phyloP scores from a whole-genome alignment of 148 eudicot species.

The Fagopyrum homotropicum region DNA sequence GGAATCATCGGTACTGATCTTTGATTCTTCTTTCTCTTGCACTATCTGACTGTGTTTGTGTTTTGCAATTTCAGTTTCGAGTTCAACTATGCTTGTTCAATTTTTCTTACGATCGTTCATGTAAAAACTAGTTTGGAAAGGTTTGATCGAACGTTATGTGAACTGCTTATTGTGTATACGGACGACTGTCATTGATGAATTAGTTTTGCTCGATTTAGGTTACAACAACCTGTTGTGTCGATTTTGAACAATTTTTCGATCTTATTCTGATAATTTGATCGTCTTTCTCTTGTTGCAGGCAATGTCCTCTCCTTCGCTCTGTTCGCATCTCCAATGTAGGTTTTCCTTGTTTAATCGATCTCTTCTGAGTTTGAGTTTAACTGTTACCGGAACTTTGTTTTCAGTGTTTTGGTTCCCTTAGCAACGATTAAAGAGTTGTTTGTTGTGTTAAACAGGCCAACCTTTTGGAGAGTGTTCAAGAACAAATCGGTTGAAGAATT shows the following conservation, averaged over 20 bases:
- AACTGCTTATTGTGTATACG: not conserved
- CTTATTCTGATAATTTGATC: not conserved
- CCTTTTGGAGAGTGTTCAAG: slow-evolving; percentile 33
- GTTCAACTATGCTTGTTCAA: not conserved
- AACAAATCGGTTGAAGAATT: slow-evolving; percentile 51
- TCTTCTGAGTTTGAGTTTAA: not conserved
- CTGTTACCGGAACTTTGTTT: not conserved
- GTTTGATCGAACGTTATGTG: not conserved
- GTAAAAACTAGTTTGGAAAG: not conserved
- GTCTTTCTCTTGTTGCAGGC: slow-evolving; percentile 31
- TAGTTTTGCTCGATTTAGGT: not conserved
- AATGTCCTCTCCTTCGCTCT: slow-evolving; percentile 54
- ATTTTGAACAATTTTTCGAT: not conserved
- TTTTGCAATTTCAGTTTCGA: not conserved
- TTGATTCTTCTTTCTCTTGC: not conserved
- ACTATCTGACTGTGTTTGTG: not conserved
- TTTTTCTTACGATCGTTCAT: not conserved
- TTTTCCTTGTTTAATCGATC: slow-evolving; percentile 9
- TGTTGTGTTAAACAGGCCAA: slow-evolving; percentile 36
- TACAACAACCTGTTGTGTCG: not conserved
- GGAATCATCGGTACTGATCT: slow-evolving; percentile 10
- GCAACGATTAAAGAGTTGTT: not conserved
- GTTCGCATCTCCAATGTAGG: slow-evolving; percentile 45
- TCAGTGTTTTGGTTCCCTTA: not conserved
- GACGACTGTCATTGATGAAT: not conserved